Evolutionary conservation across 352 stramenopile genomes (phyloP), one percentile per base, ranked within the genome.

Genomic region (Globisporangium sylvaticum): DNA sequence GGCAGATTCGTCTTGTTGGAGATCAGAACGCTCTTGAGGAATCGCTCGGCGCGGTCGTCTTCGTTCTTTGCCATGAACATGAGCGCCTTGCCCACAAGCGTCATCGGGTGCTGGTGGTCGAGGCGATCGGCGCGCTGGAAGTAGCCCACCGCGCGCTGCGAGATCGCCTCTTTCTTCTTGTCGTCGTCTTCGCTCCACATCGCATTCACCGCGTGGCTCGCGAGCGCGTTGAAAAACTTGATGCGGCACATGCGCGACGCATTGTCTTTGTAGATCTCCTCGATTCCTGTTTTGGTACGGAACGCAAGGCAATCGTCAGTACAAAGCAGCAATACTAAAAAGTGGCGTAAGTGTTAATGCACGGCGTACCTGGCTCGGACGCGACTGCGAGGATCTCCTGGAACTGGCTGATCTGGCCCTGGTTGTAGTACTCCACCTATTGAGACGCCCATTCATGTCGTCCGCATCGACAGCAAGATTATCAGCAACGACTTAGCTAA

Each of bases 61-160:
- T 97, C 89, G 69, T 91, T 92, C 73, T 97, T 96, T 61, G 89
- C 89, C 84, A 97, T 95, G 62, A 96, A 97, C 86, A 97, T 96
- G 46, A 97, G 85, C 27, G 89, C 91, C 55, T 97, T 97, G 54
- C 91, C 91, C 44, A 97, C 89, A 32, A 96, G 82, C 27, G 91
- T 97, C 77, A 96, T 93, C 12, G 84, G 79, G 53, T 95, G 88
- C 73, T 97, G 91, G 48, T 95, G 89, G 66, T 97, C 90, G 9
- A 97, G 81, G 1, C 91, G 87, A 48, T 96, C 88, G 1, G 88
- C 88, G 32, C 87, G 84, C 71, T 96, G 87, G 65, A 96, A 96
- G 75, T 89, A 95, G 9, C 84, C 81, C 8, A 94, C 87, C 10
- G 88, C 88, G 25, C 84, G 84, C 69, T 92, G 85, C 34, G 85